These are phyloP conservation scores for Blumeriella jaapii DNA, from an alignment of 2,329 filamentous ascomycete species.

Conservation along the genomic window DNA sequence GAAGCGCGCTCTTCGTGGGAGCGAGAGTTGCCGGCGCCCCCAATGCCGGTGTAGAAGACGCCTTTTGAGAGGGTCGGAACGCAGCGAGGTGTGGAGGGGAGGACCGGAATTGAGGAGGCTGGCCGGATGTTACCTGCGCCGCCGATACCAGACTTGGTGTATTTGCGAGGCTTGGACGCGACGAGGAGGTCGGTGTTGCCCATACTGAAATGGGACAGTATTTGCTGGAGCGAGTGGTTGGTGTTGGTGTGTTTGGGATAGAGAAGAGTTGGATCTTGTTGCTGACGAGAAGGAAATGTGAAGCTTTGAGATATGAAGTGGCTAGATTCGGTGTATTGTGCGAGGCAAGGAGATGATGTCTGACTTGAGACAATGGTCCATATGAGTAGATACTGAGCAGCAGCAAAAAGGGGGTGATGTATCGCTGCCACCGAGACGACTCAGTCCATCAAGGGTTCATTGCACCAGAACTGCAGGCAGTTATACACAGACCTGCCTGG, in stretches of 20 bases:
- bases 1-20: constrained; percentile 6
- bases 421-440: too few relatives aligned
- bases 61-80: constrained; percentile 3
- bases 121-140: constrained; percentile 11
- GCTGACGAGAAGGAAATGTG: too few relatives aligned
- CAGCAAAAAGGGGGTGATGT: too few relatives aligned
- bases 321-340: too few relatives aligned
- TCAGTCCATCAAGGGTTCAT: too few relatives aligned
- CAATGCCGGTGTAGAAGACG: constrained; percentile 9
- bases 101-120: neutral
- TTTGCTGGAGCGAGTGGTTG: neutral
- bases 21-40: constrained; percentile 11
- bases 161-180: neutral
- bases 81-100: neutral
- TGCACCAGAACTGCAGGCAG: too few relatives aligned
- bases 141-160: constrained; percentile 12
- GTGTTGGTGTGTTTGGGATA: neutral
- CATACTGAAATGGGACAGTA: constrained; percentile 5
- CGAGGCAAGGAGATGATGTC: too few relatives aligned
- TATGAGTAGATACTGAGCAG: too few relatives aligned
- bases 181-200: constrained; percentile 1
- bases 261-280: too few relatives aligned
- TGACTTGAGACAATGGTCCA: too few relatives aligned
- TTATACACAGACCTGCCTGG: too few relatives aligned
- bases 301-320: too few relatives aligned